phyloP scores from a whole-genome alignment of 257 asterid species.

The Forsythia suspensa region DNA sequence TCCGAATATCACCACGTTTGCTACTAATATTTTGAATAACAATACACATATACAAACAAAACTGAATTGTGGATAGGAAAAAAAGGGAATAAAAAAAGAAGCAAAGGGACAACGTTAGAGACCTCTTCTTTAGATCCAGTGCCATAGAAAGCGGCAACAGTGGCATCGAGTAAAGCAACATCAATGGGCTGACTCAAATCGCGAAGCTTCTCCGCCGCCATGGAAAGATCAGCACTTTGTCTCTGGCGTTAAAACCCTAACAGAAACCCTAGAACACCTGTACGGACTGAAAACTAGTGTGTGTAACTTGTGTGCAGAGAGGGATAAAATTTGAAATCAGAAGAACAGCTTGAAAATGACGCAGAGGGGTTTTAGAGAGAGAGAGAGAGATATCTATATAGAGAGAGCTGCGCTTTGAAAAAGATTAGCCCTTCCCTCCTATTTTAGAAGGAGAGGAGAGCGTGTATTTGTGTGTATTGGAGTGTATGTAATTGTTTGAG shows the following conservation, averaged over 20 bases:
- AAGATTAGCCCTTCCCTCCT: constrained; percentile 37
- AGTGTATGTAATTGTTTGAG: too few species aligned
- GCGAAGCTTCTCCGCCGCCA: constrained; percentile 89
- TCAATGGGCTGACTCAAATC: constrained; percentile 92
- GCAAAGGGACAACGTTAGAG: constrained; percentile 1
- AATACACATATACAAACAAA: background rate
- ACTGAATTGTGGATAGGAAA: background rate
- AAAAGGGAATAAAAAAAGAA: background rate
- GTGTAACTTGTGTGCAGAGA: background rate
- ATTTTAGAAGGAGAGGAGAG: constrained; percentile 22
- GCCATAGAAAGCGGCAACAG: constrained; percentile 90
- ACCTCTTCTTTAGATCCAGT: constrained; percentile 99
- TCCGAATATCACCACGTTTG: background rate
- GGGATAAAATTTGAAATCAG: constrained; percentile 22
- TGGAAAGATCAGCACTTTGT: constrained; percentile 29
- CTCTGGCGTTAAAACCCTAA: constrained; percentile 36
- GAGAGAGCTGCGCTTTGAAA: constrained; percentile 33
- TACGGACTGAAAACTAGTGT: constrained; percentile 22
- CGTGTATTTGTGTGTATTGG: too few species aligned
- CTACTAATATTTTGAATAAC: background rate
- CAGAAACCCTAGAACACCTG: background rate
- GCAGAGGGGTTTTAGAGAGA: constrained; percentile 41
- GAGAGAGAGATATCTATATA: constrained; percentile 20
- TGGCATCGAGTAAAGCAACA: constrained; percentile 86
- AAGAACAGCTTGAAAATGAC: constrained; percentile 58